Evolutionary conservation across 1,139 yeast species (phyloP).

Genomic region (Kurtzmaniella quercitrusa): DNA sequence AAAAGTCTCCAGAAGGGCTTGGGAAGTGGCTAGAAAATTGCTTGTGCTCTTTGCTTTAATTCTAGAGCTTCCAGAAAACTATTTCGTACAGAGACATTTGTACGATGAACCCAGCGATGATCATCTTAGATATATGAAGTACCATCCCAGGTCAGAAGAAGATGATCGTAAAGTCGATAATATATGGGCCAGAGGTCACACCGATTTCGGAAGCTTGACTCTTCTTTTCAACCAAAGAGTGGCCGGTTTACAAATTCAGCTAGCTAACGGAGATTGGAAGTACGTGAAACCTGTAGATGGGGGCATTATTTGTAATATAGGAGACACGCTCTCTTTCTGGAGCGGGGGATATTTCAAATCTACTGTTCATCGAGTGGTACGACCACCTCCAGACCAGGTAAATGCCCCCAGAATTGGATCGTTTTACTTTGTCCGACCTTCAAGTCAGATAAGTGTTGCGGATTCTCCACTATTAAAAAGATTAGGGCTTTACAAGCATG

Average conservation of each 20-base stretch:
- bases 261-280: constrained; percentile 23
- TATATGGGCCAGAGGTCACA: constrained; percentile 28
- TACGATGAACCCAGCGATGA: constrained; percentile 31
- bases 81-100: constrained; percentile 23
- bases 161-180: constrained; percentile 25
- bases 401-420: constrained; percentile 26
- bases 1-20: constrained; percentile 18
- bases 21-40: constrained; percentile 21
- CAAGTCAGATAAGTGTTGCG: constrained; percentile 22
- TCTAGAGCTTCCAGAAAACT: constrained; percentile 27
- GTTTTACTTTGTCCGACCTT: constrained; percentile 31
- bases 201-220: constrained; percentile 28
- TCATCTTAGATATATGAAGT: constrained; percentile 29
- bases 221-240: constrained; percentile 26
- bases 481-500: constrained; percentile 21
- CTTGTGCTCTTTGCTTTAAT: constrained; percentile 27
- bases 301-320: constrained; percentile 28
- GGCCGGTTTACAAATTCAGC: constrained; percentile 25
- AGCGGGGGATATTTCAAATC: constrained; percentile 30
- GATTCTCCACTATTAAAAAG: constrained; percentile 27
- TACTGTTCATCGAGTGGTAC: constrained; percentile 27
- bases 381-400: constrained; percentile 29
- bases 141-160: constrained; percentile 21
- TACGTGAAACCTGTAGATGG: constrained; percentile 25
- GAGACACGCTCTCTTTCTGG: constrained; percentile 29